Evolutionary conservation across 495 filamentous ascomycete species (phyloP).

Genomic region (Trichodelitschia bisporula): DNA sequence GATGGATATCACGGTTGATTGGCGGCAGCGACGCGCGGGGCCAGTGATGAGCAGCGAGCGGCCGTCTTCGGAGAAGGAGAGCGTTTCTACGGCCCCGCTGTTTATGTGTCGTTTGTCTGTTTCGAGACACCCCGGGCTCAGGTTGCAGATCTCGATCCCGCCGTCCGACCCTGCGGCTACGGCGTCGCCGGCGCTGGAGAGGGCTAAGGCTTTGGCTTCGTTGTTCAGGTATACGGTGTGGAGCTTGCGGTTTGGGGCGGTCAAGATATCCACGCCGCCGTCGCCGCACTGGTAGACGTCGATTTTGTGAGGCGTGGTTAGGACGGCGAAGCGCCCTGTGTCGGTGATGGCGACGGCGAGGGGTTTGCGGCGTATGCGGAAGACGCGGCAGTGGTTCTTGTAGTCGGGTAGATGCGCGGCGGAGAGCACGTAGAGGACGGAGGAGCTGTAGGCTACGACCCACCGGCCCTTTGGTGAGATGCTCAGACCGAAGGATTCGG

Average conservation of each 20-base stretch:
- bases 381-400: too few species aligned
- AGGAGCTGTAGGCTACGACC: conserved; percentile 7
- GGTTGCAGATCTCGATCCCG: conserved; percentile 63
- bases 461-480: conserved; percentile 9
- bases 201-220: conserved; percentile 24
- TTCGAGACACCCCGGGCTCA: conserved; percentile 33
- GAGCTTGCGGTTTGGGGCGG: conserved; percentile 25
- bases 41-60: conserved; percentile 63
- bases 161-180: conserved; percentile 71
- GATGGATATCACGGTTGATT: conserved; percentile 7
- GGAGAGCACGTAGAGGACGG: conserved; percentile 10
- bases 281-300: conserved; percentile 51
- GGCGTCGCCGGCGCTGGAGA: conserved; percentile 60
- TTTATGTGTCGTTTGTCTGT: conserved; percentile 59
- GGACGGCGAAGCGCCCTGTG: conserved; percentile 54
- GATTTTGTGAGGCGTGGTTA: conserved; percentile 56
- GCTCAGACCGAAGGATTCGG: conserved; percentile 10
- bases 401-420: conserved; percentile 7
- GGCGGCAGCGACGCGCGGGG: conserved; percentile 19
- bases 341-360: conserved; percentile 57
- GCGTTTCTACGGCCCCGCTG: conserved; percentile 50
- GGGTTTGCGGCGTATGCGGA: conserved; percentile 58
- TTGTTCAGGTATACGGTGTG: conserved; percentile 49
- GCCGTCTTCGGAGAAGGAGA: conserved; percentile 66
- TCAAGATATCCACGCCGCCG: neutral